Evolutionary conservation across 179 eudicot species (phyloP).

Genomic region (Spinacia oleracea): DNA sequence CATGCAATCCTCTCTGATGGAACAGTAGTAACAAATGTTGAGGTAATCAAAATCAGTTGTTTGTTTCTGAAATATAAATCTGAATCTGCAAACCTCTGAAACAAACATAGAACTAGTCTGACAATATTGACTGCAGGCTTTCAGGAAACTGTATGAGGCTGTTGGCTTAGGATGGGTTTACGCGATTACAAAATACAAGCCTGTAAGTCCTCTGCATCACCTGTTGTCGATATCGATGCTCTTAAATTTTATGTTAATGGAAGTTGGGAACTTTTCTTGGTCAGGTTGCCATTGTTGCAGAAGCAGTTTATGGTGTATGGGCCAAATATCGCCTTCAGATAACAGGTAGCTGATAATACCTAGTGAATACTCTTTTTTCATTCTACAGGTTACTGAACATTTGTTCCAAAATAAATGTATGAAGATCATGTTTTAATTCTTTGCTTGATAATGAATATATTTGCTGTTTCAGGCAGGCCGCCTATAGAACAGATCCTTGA

Average conservation of each 20-base stretch:
- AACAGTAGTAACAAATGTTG: conserved; percentile 80
- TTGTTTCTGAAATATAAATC: not conserved
- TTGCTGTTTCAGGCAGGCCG: conserved; percentile 40
- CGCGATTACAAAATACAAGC: conserved; percentile 87
- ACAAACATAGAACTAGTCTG: not conserved
- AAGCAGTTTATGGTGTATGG: conserved; percentile 82
- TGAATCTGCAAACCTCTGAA: not conserved
- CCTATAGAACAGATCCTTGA: conserved; percentile 45
- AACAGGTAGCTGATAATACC: conserved; percentile 52
- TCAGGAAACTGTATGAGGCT: conserved; percentile 85
- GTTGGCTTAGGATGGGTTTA: conserved; percentile 97
- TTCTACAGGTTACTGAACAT: not conserved
- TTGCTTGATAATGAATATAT: not conserved
- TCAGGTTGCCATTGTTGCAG: conserved; percentile 77
- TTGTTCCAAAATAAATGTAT: not conserved
- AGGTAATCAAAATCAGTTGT: no score
- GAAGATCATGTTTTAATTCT: not conserved
- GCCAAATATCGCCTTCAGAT: conserved; percentile 90
- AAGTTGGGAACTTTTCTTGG: not conserved
- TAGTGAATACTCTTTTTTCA: not conserved
- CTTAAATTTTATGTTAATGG: conserved; percentile 1
- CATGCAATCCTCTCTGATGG: conserved; percentile 92
- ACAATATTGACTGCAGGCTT: conserved; percentile 53
- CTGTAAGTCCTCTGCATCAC: conserved; percentile 49
- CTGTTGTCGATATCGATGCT: not conserved